Percentiles rank a stretch among this genome's conserved stretches.
Evolutionary conservation across 768 basidiomycete species (phyloP).

Genomic region (Erythrobasidium yunnanense): DNA sequence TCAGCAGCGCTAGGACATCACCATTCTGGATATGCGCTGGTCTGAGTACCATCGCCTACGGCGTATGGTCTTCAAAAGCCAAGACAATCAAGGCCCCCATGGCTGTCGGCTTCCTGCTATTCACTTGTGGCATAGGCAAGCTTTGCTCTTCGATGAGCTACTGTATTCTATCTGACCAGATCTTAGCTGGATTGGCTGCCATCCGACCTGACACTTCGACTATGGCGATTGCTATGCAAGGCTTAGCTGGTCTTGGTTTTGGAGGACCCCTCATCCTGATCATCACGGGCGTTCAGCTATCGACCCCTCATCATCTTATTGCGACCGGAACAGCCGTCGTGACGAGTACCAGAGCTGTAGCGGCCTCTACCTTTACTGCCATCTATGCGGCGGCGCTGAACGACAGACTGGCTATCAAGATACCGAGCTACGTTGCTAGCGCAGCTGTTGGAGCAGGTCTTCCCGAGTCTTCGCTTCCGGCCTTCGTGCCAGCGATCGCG

Average conservation of each 20-base stretch:
- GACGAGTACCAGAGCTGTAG: slow-evolving; percentile 9
- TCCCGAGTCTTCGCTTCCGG: slow-evolving; percentile 2
- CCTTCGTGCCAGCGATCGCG: slow-evolving; percentile 16
- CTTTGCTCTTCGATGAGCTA: neutral
- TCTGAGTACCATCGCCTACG: neutral
- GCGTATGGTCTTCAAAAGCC: neutral
- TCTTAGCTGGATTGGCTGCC: neutral
- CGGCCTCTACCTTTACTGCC: neutral
- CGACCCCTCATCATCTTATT: slow-evolving; percentile 9
- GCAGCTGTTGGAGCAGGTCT: slow-evolving; percentile 13
- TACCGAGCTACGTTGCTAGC: neutral
- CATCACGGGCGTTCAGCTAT: slow-evolving; percentile 3
- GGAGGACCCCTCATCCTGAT: slow-evolving; percentile 8
- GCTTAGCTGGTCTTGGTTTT: neutral
- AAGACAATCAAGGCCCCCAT: neutral
- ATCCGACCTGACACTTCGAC: slow-evolving; percentile 2
- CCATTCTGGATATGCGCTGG: slow-evolving; percentile 10
- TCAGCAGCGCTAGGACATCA: neutral
- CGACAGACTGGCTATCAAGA: neutral
- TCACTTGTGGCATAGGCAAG: neutral
- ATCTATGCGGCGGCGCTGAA: slow-evolving; percentile 4
- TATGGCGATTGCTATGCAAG: neutral
- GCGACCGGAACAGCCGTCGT: slow-evolving; percentile 8
- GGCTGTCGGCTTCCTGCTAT: neutral
- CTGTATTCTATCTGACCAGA: neutral